Evolutionary conservation across 1,284 basidiomycete genomes (phyloP).

Genomic region (Ustilago shanxiensis): DNA sequence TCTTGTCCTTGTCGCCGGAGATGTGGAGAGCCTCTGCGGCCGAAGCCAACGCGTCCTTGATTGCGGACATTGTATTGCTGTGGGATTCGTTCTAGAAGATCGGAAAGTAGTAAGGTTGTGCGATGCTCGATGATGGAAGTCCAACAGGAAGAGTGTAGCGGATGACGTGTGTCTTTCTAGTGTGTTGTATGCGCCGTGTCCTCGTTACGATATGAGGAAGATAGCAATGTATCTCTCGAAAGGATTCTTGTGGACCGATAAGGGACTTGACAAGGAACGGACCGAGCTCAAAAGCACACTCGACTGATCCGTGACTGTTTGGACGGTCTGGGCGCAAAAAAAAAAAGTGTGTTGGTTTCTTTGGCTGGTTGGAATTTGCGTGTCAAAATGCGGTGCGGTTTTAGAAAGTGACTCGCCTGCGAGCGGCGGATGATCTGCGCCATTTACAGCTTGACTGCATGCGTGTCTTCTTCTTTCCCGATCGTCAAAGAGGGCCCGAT

Average conservation of each 20-base stretch:
- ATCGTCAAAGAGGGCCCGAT: too few species aligned
- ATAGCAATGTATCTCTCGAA: not conserved
- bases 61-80: conserved; percentile 50
- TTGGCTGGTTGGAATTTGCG: not conserved
- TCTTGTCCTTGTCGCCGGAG: conserved; percentile 50
- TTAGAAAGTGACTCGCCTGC: conserved; percentile 7
- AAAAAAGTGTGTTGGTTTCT: not conserved
- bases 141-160: not conserved
- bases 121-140: not conserved
- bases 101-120: not conserved
- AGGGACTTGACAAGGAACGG: not conserved
- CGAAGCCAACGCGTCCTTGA: conserved; percentile 60
- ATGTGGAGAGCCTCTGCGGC: conserved; percentile 62
- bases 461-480: not conserved
- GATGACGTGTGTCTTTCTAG: not conserved
- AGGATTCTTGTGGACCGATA: not conserved
- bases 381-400: not conserved
- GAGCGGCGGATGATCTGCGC: not conserved
- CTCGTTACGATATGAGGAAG: not conserved
- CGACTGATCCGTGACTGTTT: not conserved
- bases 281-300: conserved; percentile 10
- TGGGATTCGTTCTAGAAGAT: conserved; percentile 2
- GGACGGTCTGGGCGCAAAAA: conserved; percentile 1
- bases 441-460: not conserved
- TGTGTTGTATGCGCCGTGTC: not conserved